These are phyloP conservation scores for Paspalum notatum DNA, from an alignment of 176 grass and related monocot genomes.

Conservation along the genomic window DNA sequence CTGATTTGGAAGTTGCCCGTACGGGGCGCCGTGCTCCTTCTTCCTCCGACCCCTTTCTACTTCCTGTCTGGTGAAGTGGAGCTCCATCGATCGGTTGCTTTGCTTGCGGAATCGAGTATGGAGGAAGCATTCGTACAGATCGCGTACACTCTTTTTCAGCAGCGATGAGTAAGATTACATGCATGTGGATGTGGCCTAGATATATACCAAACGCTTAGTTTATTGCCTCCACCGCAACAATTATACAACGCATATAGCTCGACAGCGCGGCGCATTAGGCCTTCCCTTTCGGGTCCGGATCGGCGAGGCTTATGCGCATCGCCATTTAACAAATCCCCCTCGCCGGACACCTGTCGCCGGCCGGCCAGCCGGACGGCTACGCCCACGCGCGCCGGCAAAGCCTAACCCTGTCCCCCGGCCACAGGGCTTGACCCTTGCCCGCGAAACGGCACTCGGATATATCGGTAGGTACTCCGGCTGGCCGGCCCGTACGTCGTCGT, in stretches of 20 bases:
- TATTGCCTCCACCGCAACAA: background rate
- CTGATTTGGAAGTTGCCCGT: no score
- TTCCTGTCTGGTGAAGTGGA: no score
- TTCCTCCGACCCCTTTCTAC: no score
- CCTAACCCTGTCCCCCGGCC: background rate
- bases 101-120: background rate
- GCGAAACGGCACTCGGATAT: background rate
- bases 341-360: slow-evolving; percentile 46
- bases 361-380: background rate
- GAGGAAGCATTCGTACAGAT: slow-evolving; percentile 14
- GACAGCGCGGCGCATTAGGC: background rate
- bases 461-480: background rate
- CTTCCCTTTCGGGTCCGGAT: slow-evolving; percentile 25
- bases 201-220: background rate
- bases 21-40: no score
- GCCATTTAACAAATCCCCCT: slow-evolving; percentile 35
- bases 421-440: slow-evolving; percentile 1
- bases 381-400: no score
- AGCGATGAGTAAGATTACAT: background rate
- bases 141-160: background rate
- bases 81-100: no score
- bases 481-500: background rate
- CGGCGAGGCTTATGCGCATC: slow-evolving; percentile 15
- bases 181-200: slow-evolving; percentile 4
- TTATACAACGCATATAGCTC: slow-evolving; percentile 15